Conservation (phyloP, 495 filamentous ascomycete species). For the Podospora didyma region DNA sequence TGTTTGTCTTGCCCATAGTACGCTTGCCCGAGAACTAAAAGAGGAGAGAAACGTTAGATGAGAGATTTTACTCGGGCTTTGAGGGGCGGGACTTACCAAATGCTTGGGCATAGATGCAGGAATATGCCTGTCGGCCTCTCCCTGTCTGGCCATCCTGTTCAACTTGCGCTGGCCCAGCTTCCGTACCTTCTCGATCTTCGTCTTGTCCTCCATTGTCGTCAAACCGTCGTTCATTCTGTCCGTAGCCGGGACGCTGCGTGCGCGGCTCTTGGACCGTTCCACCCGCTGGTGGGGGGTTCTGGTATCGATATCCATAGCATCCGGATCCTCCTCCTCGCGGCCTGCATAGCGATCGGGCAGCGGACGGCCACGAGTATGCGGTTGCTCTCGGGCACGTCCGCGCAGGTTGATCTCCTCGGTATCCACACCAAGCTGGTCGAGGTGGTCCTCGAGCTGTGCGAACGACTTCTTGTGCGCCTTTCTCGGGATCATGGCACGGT, state of each 20-base stretch:
- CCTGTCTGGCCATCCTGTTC: constrained; percentile 94
- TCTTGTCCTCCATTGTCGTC: constrained; percentile 52
- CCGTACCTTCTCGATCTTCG: constrained; percentile 75
- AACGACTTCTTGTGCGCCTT: constrained; percentile 69
- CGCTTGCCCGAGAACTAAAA: constrained; percentile 54
- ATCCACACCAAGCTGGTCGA: constrained; percentile 83
- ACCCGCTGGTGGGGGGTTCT: constrained; percentile 55
- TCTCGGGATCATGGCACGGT: constrained; percentile 85
- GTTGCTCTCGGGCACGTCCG: constrained; percentile 61
- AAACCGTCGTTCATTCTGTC: constrained; percentile 86
- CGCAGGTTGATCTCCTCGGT: constrained; percentile 67
- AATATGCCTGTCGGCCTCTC: constrained; percentile 93
- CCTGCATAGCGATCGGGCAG: constrained; percentile 42
- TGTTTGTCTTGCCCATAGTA: constrained; percentile 53
- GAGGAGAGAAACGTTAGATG: neutral
- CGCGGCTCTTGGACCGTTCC: constrained; percentile 71
- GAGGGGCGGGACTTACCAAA: constrained; percentile 59
- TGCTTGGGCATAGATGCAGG: constrained; percentile 81
- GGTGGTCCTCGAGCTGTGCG: constrained; percentile 75
- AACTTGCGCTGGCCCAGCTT: constrained; percentile 96
- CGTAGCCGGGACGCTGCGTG: constrained; percentile 67
- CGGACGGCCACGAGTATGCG: constrained; percentile 60
- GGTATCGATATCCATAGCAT: constrained; percentile 85
- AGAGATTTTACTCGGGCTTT: too few species aligned
- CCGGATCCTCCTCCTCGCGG: constrained; percentile 54